Evolutionary conservation across 2,329 filamentous ascomycete genomes (phyloP).

Genomic region (Cadophora gregata): DNA sequence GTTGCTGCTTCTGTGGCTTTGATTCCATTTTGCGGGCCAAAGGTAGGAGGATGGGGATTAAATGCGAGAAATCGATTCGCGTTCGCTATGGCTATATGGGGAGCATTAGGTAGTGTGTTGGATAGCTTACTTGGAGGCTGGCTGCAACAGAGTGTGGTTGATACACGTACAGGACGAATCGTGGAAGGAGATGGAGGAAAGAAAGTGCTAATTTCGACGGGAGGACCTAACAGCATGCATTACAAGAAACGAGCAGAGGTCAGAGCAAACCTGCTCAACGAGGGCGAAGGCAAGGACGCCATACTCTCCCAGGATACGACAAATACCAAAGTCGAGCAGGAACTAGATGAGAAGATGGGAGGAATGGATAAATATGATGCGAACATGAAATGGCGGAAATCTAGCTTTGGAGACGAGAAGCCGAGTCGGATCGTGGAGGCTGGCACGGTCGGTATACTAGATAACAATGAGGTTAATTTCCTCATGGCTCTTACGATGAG

Average conservation of each 20-base stretch:
- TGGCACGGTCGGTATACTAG: constrained; percentile 73
- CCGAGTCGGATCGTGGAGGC: constrained; percentile 60
- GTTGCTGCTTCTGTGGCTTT: constrained; percentile 68
- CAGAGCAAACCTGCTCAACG: constrained; percentile 50
- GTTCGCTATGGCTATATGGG: constrained; percentile 69
- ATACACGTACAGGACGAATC: constrained; percentile 83
- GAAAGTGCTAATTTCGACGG: constrained; percentile 55
- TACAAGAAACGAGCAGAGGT: constrained; percentile 47
- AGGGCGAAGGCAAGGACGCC: constrained; percentile 52
- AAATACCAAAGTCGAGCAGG: constrained; percentile 41
- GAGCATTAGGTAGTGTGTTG: constrained; percentile 78
- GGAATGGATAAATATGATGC: constrained; percentile 57
- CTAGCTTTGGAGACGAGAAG: constrained; percentile 62
- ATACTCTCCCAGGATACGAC: constrained; percentile 47
- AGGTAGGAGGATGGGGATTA: constrained; percentile 55
- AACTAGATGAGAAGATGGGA: constrained; percentile 45
- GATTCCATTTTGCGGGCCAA: constrained; percentile 67
- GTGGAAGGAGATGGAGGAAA: constrained; percentile 83
- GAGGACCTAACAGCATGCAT: constrained; percentile 40
- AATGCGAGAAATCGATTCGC: constrained; percentile 56
- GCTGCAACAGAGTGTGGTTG: constrained; percentile 85
- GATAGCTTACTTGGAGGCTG: constrained; percentile 88
- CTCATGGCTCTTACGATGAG: constrained; percentile 88
- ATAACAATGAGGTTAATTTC: constrained; percentile 96
- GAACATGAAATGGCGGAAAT: constrained; percentile 55